Base-by-base conservation (phyloP, 169 alveolate species). In the Plasmodium fragile region DNA sequence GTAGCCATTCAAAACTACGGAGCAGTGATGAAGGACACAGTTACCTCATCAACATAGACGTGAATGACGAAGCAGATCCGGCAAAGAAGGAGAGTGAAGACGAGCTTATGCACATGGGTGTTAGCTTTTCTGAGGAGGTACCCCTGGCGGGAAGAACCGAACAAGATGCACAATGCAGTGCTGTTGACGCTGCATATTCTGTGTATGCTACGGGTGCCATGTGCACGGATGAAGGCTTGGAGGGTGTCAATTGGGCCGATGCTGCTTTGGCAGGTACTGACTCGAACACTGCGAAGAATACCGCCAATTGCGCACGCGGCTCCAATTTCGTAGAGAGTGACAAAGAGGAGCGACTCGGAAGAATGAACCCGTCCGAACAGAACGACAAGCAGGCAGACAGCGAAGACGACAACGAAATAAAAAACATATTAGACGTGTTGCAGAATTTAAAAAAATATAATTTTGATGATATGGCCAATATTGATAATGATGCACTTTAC, bases 351-450 rank as follows among this genome's bases (percentile, higher is more conserved):
- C 49, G 36, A 28, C 11, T 10, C 11, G 32, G 72, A 70, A 10
- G 55, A 13, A 32, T 79, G 75, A 3, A 5, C 16, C 36, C 11
- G 0, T 16, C 75, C 36, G 75, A 59, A n/a, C 32, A 18, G 34
- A 59, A 59, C 75, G 75, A 22, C 8, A 59, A 59, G 8, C 36
- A 59, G 36, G 16, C 28, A 22, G 69, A 85, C 32, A 85, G 89
- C 65, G 94, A 89, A 36, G 94, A 72, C 32, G 94, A 89, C 49
- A 78, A 77, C 0, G 94, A 89, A 78, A 89, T 89, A 65, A 89
- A 77, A 80, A 77, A 43, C 8, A 89, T 89, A 36, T 28, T 89
- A 59, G 49, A 59, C 52, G 89, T 78, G 49, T 71, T 89, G 34
- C 73, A 89, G 32, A 89, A 89, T 89, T 78, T 89, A 65, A 89